A percentile compares a stretch with the other conserved stretches of the same genome.
Evolutionary conservation across 2,329 filamentous ascomycete species (phyloP).

Genomic region (Colletotrichum shisoi): DNA sequence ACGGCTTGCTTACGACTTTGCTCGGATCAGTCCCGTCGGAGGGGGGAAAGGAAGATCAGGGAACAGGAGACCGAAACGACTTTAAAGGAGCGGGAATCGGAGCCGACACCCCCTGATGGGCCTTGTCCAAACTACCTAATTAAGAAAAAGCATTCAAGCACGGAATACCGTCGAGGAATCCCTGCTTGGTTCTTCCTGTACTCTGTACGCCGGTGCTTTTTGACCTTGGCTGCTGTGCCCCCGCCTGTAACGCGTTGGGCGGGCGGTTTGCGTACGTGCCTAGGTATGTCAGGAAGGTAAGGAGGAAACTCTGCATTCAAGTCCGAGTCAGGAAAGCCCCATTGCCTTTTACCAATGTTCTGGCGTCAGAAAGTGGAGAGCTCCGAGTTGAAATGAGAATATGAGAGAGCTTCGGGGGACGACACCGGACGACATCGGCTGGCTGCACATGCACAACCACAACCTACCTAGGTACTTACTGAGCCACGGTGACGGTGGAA

Average conservation of each 20-base stretch:
- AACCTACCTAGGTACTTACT: not conserved
- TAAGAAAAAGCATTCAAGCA: conserved; percentile 25
- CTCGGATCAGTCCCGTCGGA: conserved; percentile 27
- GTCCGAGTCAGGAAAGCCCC: conserved; percentile 16
- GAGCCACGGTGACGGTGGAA: conserved; percentile 19
- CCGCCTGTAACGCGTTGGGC: conserved; percentile 12
- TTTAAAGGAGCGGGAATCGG: conserved; percentile 24
- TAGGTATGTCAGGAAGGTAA: not conserved
- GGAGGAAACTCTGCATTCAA: conserved; percentile 38
- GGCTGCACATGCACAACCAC: not conserved
- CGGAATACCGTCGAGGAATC: conserved; percentile 15
- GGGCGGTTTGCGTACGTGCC: not conserved
- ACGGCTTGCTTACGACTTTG: conserved; percentile 37
- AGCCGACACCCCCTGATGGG: conserved; percentile 16
- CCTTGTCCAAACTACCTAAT: not conserved
- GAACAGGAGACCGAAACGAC: conserved; percentile 21
- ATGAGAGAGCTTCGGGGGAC: conserved; percentile 23
- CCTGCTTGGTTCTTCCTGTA: conserved; percentile 18
- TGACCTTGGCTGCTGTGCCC: not conserved
- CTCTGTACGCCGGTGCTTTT: not conserved
- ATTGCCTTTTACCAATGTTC: conserved; percentile 4
- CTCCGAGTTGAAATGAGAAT: conserved; percentile 11
- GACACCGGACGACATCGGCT: conserved; percentile 37
- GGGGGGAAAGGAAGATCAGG: not conserved
- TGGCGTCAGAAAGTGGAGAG: conserved; percentile 33